These are phyloP conservation scores for Coriolopsis trogii DNA, from an alignment of 1,284 basidiomycete species.

Conservation along the genomic window DNA sequence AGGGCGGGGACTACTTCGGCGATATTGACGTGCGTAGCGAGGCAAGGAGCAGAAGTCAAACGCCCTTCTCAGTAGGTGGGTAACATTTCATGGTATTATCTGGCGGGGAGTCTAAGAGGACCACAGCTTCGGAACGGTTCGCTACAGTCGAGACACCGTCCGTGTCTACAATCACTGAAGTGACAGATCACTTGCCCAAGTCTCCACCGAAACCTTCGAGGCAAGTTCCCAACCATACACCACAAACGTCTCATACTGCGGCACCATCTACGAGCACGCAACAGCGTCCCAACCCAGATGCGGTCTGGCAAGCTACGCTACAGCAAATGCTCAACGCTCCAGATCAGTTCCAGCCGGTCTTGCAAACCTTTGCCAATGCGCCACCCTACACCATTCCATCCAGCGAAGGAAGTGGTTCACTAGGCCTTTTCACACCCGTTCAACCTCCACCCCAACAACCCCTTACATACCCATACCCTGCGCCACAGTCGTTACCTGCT, in stretches of 20 bases:
- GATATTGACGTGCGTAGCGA: conserved; percentile 35
- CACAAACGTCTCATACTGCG: no score
- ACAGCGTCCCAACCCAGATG: conserved; percentile 38
- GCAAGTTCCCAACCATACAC: neutral
- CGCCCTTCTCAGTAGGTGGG: conserved; percentile 27
- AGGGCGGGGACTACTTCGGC: conserved; percentile 39
- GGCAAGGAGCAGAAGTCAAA: conserved; percentile 11
- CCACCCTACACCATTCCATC: conserved; percentile 23
- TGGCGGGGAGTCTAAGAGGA: neutral
- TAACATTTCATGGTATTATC: neutral
- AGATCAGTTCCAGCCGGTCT: conserved; percentile 68
- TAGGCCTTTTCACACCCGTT: neutral
- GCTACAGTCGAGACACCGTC: conserved; percentile 36
- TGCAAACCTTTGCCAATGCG: conserved; percentile 55
- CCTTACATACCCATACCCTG: conserved; percentile 8
- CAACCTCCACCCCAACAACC: conserved; percentile 12
- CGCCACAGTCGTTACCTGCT: conserved; percentile 16
- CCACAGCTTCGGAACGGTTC: conserved; percentile 30
- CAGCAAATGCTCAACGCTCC: conserved; percentile 64
- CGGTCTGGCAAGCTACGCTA: conserved; percentile 62
- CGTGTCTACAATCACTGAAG: conserved; percentile 20
- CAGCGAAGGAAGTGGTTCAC: neutral
- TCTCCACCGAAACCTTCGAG: conserved; percentile 4
- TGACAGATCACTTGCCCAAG: conserved; percentile 3
- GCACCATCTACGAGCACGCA: no score